Conservation (phyloP, 805 yeast genomes). For the Candida succiphila region DNA sequence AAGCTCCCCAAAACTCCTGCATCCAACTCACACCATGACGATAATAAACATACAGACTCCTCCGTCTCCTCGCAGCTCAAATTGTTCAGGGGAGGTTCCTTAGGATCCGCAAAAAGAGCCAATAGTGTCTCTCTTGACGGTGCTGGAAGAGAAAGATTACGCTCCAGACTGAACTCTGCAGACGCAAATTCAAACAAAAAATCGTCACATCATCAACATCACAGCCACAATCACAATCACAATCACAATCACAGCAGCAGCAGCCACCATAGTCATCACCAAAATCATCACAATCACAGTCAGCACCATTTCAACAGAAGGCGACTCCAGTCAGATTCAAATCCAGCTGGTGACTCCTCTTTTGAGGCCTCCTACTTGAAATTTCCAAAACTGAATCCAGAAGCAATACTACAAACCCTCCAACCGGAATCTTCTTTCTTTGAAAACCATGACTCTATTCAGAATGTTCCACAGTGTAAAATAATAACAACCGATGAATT, state of each 20-base stretch:
- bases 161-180: slow-evolving; percentile 15
- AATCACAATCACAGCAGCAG: neutral
- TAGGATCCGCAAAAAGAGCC: slow-evolving; percentile 18
- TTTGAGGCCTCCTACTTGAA: no score
- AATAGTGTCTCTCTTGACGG: slow-evolving; percentile 19
- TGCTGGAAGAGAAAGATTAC: slow-evolving; percentile 15
- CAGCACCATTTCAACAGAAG: neutral
- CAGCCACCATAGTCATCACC: neutral
- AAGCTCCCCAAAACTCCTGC: no score
- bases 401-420: slow-evolving; percentile 6
- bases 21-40: no score
- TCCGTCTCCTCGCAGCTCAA: no score
- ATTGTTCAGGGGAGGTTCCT: no score
- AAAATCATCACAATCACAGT: neutral
- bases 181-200: slow-evolving; percentile 3
- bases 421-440: slow-evolving; percentile 13
- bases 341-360: neutral
- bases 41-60: no score
- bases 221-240: slow-evolving; percentile 3
- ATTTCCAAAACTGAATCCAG: neutral
- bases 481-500: slow-evolving; percentile 17
- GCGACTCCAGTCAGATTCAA: neutral
- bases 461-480: slow-evolving; percentile 7
- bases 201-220: slow-evolving; percentile 2
- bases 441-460: slow-evolving; percentile 8